These are phyloP conservation scores for Suillus spraguei DNA, from an alignment of 768 basidiomycete genomes.

Conservation along the genomic window DNA sequence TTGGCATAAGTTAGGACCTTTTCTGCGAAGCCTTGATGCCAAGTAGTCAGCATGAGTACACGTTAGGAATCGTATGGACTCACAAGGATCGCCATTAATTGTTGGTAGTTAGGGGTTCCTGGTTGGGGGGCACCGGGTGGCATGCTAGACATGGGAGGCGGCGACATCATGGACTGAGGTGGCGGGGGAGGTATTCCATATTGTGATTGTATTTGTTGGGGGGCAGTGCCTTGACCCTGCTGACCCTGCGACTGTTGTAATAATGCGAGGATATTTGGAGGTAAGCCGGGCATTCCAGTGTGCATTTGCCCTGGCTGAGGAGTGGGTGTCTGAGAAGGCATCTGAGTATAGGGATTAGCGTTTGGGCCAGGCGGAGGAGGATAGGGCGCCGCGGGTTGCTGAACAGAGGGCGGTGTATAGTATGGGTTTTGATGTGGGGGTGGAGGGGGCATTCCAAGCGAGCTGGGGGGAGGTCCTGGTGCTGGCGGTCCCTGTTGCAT, in stretches of 20 bases:
- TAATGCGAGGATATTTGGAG: slow-evolving; percentile 71
- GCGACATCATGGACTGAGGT: slow-evolving; percentile 47
- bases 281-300: slow-evolving; percentile 44
- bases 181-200: slow-evolving; percentile 44
- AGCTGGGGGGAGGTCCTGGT: slow-evolving; percentile 37
- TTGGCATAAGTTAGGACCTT: slow-evolving; percentile 20
- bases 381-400: slow-evolving; percentile 28
- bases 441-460: slow-evolving; percentile 38
- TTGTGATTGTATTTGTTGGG: slow-evolving; percentile 14
- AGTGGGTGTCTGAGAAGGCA: slow-evolving; percentile 31
- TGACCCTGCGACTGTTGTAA: slow-evolving; percentile 54
- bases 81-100: slow-evolving; percentile 72
- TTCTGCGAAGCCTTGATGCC: slow-evolving; percentile 30
- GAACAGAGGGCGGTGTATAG: slow-evolving; percentile 40
- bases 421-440: slow-evolving; percentile 35
- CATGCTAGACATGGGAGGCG: slow-evolving; percentile 43
- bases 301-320: slow-evolving; percentile 38
- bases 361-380: slow-evolving; percentile 21
- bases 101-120: slow-evolving; percentile 53
- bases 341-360: slow-evolving; percentile 31
- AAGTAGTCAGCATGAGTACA: slow-evolving; percentile 4
- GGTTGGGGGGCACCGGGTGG: slow-evolving; percentile 44
- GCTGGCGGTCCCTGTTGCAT: slow-evolving; percentile 26
- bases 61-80: slow-evolving; percentile 24
- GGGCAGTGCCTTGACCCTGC: slow-evolving; percentile 31